A percentile compares a stretch with the other conserved stretches of the same genome.
Evolutionary conservation across 306 rosid genomes (phyloP).

Genomic region (Lathyrus aphaca): DNA sequence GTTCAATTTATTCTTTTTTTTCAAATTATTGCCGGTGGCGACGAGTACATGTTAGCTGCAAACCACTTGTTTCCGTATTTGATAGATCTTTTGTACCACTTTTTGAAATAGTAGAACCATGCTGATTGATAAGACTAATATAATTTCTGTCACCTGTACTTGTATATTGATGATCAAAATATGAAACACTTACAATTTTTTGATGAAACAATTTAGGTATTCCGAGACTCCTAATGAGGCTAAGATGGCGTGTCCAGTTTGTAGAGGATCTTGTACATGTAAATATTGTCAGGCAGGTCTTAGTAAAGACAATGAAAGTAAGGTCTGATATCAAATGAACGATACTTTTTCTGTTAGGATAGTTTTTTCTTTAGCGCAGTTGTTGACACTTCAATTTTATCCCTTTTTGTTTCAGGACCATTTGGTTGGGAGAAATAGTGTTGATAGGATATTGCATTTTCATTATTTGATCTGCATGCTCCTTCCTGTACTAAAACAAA

Average conservation of each 20-base stretch:
- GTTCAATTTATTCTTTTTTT: too few relatives aligned
- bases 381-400: slow-evolving; percentile 45
- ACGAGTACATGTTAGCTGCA: not conserved
- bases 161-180: slow-evolving; percentile 30
- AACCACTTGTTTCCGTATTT: too few relatives aligned
- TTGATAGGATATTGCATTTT: slow-evolving; percentile 66
- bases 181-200: slow-evolving; percentile 38
- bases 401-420: slow-evolving; percentile 59
- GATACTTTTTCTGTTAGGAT: slow-evolving; percentile 31
- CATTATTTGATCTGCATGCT: slow-evolving; percentile 89
- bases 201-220: slow-evolving; percentile 57
- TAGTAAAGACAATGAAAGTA: slow-evolving; percentile 76
- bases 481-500: slow-evolving; percentile 85
- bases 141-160: slow-evolving; percentile 21
- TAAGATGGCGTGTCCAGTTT: slow-evolving; percentile 89
- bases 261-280: slow-evolving; percentile 88
- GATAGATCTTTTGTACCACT: slow-evolving; percentile 9
- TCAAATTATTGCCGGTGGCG: not conserved
- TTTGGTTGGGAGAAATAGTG: slow-evolving; percentile 61
- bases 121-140: not conserved
- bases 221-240: slow-evolving; percentile 84
- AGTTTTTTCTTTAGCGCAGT: slow-evolving; percentile 37
- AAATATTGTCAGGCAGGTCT: slow-evolving; percentile 77
- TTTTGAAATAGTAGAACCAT: not conserved
- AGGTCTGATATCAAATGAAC: slow-evolving; percentile 83